These are phyloP conservation scores for Xylariales sp. DNA, from an alignment of 2,329 filamentous ascomycete genomes.

Conservation along the genomic window DNA sequence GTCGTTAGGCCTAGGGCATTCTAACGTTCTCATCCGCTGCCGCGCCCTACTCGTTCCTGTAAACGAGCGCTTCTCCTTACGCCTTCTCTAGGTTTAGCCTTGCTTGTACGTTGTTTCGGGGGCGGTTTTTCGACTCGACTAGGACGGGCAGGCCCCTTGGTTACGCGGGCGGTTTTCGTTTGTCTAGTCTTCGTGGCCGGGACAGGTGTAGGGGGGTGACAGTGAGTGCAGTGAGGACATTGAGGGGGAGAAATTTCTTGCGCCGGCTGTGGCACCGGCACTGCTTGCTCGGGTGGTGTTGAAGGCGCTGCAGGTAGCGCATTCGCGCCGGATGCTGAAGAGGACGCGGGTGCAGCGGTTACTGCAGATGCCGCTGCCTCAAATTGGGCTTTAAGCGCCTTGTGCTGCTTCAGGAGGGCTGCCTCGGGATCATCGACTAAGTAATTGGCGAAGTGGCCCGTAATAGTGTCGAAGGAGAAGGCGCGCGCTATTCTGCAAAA, in stretches of 20 bases:
- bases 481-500: background rate
- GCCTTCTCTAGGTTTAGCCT: background rate
- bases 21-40: background rate
- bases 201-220: background rate
- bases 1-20: background rate
- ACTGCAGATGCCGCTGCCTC: background rate
- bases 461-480: conserved; percentile 28
- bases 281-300: background rate
- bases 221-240: background rate
- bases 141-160: background rate
- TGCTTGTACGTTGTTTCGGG: background rate
- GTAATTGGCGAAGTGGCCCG: conserved; percentile 21
- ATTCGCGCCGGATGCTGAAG: background rate
- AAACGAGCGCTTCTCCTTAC: conserved; percentile 27
- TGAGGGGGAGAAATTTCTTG: background rate
- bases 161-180: background rate
- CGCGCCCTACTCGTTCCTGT: background rate
- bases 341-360: background rate
- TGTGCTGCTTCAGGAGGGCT: background rate
- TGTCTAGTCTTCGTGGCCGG: background rate
- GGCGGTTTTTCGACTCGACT: conserved; percentile 23
- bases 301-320: background rate
- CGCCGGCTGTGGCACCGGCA: background rate
- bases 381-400: background rate
- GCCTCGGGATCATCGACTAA: background rate